Base-by-base conservation (phyloP, 352 stramenopile species). In the Aphanomyces invadans region DNA sequence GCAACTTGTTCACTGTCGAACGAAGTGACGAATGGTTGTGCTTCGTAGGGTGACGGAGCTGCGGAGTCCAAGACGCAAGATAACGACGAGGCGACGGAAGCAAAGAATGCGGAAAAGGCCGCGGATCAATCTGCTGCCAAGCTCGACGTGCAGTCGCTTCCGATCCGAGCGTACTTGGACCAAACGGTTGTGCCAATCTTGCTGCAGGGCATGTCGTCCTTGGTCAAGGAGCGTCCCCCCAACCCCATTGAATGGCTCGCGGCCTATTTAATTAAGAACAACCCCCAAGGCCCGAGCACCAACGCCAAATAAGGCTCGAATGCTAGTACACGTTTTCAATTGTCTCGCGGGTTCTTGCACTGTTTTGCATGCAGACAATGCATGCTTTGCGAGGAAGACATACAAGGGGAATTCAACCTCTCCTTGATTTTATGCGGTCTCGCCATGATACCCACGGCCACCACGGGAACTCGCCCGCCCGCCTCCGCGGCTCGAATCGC, bases 151-250 rank as follows among this genome's bases (percentile, higher is more conserved):
- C 87, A 96, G 67, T 80, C 80, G 26, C 76, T 99, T 36, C 95
- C 96, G 3, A 99, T 99, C 72, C 92, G 96, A 63, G 93, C 95
- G 32, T 99, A 99, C 73, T 76, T 99, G 68, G 96, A 99, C 80
- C 95, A 98, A 74, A 99, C 95, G 0, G 96, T 99, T 21, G 95
- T 99, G 76, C 96, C 96, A n/a, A 97, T 99, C 76, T 73, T 99
- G 54, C 78, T 99, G 48, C 95, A 99, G 72, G 96, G 96, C 62
- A 98, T 99, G 96, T 97, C 90, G 33, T 90, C 96, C 65, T 80
- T 99, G 28, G 96, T 98, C 52, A 98, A 98, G 75, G 95, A 98
- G 81, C 92, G 96, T 65, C 95, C 95, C 36, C 69, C 87, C 3
- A 98, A 99, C 77, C 96, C 96, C 36, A 90, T 99, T 54, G 94